A percentile compares a stretch with the other conserved stretches of the same genome.
Conservation (phyloP, 495 filamentous ascomycete genomes). For the Baudoinia panamericana region DNA sequence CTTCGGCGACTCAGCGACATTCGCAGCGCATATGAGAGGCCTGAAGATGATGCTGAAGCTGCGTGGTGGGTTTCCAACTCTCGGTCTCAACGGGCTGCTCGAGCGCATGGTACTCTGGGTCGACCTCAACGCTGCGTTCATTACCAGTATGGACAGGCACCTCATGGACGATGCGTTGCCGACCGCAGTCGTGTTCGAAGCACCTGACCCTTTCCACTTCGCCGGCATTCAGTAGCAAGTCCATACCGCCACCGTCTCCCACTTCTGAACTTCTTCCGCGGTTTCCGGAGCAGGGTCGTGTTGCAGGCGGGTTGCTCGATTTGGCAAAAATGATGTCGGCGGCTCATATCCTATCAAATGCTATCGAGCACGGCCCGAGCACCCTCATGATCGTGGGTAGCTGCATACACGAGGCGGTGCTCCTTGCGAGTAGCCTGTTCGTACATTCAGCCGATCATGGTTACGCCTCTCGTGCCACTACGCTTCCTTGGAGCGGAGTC, state of each 20-base stretch:
- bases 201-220: constrained; percentile 2
- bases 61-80: constrained; percentile 29
- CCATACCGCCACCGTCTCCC: too few species aligned
- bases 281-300: too few species aligned
- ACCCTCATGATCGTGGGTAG: too few species aligned
- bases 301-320: too few species aligned
- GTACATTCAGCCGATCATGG: constrained; percentile 4
- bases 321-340: too few species aligned
- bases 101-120: constrained; percentile 35
- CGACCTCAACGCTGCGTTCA: constrained; percentile 30
- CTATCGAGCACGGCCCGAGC: too few species aligned
- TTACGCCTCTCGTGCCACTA: constrained; percentile 1
- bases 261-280: too few species aligned
- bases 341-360: too few species aligned
- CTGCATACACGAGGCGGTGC: too few species aligned
- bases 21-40: constrained; percentile 33
- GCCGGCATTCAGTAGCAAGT: too few species aligned
- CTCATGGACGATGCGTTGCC: neutral
- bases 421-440: too few species aligned
- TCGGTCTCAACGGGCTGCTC: constrained; percentile 33
- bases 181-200: neutral
- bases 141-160: neutral
- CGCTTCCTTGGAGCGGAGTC: constrained; percentile 2
- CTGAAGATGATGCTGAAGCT: constrained; percentile 25
- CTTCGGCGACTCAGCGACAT: constrained; percentile 26